Percentiles rank a stretch among this genome's conserved stretches.
These are phyloP conservation scores for Neophaeococcomyces aloes DNA, from an alignment of 2,329 filamentous ascomycete genomes.

Conservation along the genomic window DNA sequence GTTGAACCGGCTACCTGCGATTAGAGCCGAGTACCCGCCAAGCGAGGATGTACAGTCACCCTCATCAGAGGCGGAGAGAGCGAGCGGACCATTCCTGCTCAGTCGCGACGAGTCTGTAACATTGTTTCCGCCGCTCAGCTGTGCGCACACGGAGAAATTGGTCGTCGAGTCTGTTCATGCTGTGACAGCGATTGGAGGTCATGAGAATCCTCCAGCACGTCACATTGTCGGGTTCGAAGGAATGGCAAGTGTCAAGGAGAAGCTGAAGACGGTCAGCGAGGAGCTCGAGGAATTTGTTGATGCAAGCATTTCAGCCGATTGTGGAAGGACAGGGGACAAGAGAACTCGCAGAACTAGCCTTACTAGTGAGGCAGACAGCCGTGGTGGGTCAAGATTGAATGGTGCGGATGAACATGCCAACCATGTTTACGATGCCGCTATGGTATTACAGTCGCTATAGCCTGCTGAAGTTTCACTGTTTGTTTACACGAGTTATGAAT, in stretches of 20 bases:
- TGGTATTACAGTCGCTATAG: slow-evolving; percentile 6
- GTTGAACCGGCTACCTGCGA: slow-evolving; percentile 63
- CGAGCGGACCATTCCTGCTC: slow-evolving; percentile 19
- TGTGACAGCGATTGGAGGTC: slow-evolving; percentile 80
- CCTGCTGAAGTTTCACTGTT: background rate
- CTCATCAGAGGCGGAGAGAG: slow-evolving; percentile 17
- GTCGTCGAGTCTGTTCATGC: slow-evolving; percentile 86
- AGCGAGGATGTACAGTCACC: slow-evolving; percentile 10
- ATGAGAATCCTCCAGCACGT: slow-evolving; percentile 86
- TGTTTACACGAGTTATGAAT: background rate
- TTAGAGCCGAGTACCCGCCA: slow-evolving; percentile 32
- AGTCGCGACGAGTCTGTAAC: slow-evolving; percentile 42
- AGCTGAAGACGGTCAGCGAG: slow-evolving; percentile 89
- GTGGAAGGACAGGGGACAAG: slow-evolving; percentile 6
- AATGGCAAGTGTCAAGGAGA: slow-evolving; percentile 80
- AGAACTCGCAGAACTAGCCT: background rate
- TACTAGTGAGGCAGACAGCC: slow-evolving; percentile 3
- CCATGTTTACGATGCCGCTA: slow-evolving; percentile 4
- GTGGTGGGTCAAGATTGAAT: background rate
- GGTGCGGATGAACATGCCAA: slow-evolving; percentile 4
- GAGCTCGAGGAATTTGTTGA: slow-evolving; percentile 95
- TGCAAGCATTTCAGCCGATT: slow-evolving; percentile 71
- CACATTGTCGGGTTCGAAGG: slow-evolving; percentile 92
- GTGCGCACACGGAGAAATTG: slow-evolving; percentile 58
- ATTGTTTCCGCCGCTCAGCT: slow-evolving; percentile 64